A percentile compares a stretch with the other conserved stretches of the same genome.
These are phyloP conservation scores for Scedosporium apiospermum DNA, from an alignment of 2,329 filamentous ascomycete genomes.

Conservation along the genomic window DNA sequence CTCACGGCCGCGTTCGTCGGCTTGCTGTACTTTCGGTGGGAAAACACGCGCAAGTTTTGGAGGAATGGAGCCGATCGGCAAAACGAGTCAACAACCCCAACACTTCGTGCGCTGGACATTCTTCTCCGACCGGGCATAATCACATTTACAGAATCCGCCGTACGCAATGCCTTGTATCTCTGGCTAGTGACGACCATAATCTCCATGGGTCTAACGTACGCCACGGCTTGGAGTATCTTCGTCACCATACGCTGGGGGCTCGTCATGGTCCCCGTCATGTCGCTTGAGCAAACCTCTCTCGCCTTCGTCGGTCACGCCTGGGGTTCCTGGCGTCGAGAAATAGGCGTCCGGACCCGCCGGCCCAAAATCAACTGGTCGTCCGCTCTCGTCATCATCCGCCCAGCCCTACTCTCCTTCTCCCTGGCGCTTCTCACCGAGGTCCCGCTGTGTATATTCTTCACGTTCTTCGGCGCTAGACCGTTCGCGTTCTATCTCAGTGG, in stretches of 20 bases:
- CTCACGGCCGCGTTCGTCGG: slow-evolving; percentile 44
- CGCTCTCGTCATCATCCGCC: slow-evolving; percentile 31
- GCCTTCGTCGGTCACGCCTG: slow-evolving; percentile 59
- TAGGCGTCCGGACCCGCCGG: slow-evolving; percentile 14
- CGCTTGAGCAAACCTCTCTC: slow-evolving; percentile 55
- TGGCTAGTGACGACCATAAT: slow-evolving; percentile 61
- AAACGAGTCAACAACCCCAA: slow-evolving; percentile 20
- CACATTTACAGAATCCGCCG: slow-evolving; percentile 54
- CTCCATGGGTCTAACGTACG: slow-evolving; percentile 52
- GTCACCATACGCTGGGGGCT: slow-evolving; percentile 66
- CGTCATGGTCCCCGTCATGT: slow-evolving; percentile 62
- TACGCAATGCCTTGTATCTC: slow-evolving; percentile 61
- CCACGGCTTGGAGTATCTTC: slow-evolving; percentile 66
- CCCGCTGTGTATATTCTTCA: slow-evolving; percentile 52
- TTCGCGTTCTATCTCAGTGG: slow-evolving; percentile 56
- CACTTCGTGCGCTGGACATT: slow-evolving; percentile 32
- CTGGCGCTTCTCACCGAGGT: slow-evolving; percentile 51
- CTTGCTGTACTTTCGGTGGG: slow-evolving; percentile 48
- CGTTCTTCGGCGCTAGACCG: slow-evolving; percentile 43
- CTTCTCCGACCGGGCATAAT: slow-evolving; percentile 47
- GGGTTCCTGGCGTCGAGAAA: slow-evolving; percentile 36
- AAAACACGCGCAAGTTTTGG: slow-evolving; percentile 19
- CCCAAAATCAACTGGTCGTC: slow-evolving; percentile 12
- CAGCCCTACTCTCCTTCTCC: slow-evolving; percentile 41
- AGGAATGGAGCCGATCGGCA: slow-evolving; percentile 1